These are phyloP conservation scores for Solanum corneliomulleri DNA, from an alignment of 257 asterid species.

Conservation along the genomic window DNA sequence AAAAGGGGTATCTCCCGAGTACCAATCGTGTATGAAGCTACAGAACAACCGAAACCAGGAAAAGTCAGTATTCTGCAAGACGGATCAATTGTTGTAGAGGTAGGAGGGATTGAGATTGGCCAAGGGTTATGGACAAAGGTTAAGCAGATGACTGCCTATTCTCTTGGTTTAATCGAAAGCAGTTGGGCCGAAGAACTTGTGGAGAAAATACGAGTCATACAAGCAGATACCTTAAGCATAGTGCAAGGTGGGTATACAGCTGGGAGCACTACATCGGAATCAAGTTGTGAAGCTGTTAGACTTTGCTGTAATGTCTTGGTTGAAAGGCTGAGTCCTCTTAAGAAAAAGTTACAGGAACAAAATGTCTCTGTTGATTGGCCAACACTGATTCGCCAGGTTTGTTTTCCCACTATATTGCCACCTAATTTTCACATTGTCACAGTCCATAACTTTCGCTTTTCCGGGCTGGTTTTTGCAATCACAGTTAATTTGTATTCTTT, in stretches of 20 bases:
- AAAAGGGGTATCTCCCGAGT: conserved; percentile 70
- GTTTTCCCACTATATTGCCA: not conserved
- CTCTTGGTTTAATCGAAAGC: conserved; percentile 37
- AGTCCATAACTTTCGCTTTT: not conserved
- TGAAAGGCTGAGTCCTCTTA: conserved; percentile 39
- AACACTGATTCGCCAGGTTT: conserved; percentile 41
- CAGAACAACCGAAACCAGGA: conserved; percentile 36
- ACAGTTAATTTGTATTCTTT: not conserved
- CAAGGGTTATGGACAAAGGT: conserved; percentile 86
- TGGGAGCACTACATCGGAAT: conserved; percentile 75
- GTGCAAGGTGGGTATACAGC: conserved; percentile 61
- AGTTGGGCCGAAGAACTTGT: conserved; percentile 35
- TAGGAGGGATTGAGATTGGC: conserved; percentile 74
- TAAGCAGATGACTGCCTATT: conserved; percentile 52
- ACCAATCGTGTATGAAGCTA: conserved; percentile 31
- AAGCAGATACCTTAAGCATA: conserved; percentile 59
- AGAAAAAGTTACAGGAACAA: conserved; percentile 35
- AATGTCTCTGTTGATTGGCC: conserved; percentile 48
- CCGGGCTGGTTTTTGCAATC: not conserved
- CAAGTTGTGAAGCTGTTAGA: conserved; percentile 69
- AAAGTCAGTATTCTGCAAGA: conserved; percentile 64
- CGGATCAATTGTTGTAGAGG: conserved; percentile 64
- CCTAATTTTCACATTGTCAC: not conserved
- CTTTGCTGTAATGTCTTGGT: conserved; percentile 54
- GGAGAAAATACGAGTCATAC: conserved; percentile 59